Base-by-base conservation (phyloP, 805 yeast species). In the Pichia cephalocereana region DNA sequence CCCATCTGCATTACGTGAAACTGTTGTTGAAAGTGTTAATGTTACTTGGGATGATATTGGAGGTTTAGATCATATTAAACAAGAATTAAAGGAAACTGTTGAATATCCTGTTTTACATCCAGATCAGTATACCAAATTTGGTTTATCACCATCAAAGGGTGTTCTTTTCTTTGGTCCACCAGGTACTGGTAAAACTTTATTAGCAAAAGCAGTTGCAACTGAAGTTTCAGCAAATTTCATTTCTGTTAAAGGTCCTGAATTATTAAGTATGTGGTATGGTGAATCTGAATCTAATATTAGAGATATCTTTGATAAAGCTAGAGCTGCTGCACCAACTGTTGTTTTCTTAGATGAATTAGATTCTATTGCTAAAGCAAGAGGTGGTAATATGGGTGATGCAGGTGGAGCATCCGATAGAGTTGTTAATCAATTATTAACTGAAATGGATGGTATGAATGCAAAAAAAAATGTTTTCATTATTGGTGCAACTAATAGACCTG, bases 371-470 rank as follows among this genome's bases (percentile, higher is more conserved):
- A 90, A 90, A 72, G 86, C 96, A 28, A 85, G 98, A 75, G 97
- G 97, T 68, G 95, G 87, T 39, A 80, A 86, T 38, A 68, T 71
- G 50, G 96, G 96, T 57, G 96, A 90, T 68, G 95, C 96, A 19
- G 96, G 96, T 57, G 98, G 97, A 52, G 96, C 97, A 27, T 81
- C 93, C 46, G 97, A 90, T 71, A 82, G 96, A 69, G 96, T 90
- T 54, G 97, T 90, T 46, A 90, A 91, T 70, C 97, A 90, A 72
- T 78, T 90, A 65, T 78, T 90, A 67, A 89, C 97, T 9, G 96
- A 90, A 73, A 93, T 93, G 99, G 99, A 93, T 70, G 99, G 99
- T 80, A 93, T 93, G 99, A 93, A 93, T 66, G 96, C 97, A 54
- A 93, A 93, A 76, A 93, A 93, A 82, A 93, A 93, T 64, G 99